Evolutionary conservation across 495 filamentous ascomycete genomes (phyloP), one percentile per base, ranked within the genome.

Genomic region (Daldinia grandis): DNA sequence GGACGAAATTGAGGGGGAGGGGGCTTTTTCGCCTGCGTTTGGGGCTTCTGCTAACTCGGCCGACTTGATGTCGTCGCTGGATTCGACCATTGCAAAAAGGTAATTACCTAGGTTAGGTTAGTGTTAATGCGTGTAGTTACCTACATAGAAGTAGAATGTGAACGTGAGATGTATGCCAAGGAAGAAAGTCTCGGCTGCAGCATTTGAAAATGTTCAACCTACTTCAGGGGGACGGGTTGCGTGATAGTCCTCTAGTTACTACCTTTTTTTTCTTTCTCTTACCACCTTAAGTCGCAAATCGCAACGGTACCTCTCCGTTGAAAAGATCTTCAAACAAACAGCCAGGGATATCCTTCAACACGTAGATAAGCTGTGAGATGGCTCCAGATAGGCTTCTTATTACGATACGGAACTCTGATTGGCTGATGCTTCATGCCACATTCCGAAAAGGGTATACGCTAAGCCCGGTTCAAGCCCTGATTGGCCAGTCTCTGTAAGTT

Each of bases 361-460:
- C 5, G 25, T 51, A 35, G 33, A 35, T 35, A 35, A 53, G 49
- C 25, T 47, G 4, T 47, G 8, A 21, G 42, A 47, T 47, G 42
- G 19, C 42, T 21, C 17, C n/a, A 47, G 42, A 51, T 51, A 51
- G 14, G 24, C 27, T 30, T n/a, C 27, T 53, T 30, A 53, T 28
- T 30, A 17, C 25, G 24, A 53, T 30, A n/a, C 24, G 1, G 3
- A 53, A 2, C 25, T 56, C 53, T 35, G 53, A 56, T 56, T 56
- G 53, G 53, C 8, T 27, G 14, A 30, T 37, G 1, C 9, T 4
- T 31, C 30, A 35, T 56, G 30, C 3, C 8, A 17, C 8, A 30
- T 56, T 56, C 53, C 53, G 28, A 33, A 56, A 56, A 5, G 30
- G 53, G 53, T 56, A 56, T 56, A 35, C 17, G 17, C 53, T 56